Percentiles rank a stretch among this genome's conserved stretches.
Conservation (phyloP, 495 filamentous ascomycete genomes). For the Lophiotrema nucula region DNA sequence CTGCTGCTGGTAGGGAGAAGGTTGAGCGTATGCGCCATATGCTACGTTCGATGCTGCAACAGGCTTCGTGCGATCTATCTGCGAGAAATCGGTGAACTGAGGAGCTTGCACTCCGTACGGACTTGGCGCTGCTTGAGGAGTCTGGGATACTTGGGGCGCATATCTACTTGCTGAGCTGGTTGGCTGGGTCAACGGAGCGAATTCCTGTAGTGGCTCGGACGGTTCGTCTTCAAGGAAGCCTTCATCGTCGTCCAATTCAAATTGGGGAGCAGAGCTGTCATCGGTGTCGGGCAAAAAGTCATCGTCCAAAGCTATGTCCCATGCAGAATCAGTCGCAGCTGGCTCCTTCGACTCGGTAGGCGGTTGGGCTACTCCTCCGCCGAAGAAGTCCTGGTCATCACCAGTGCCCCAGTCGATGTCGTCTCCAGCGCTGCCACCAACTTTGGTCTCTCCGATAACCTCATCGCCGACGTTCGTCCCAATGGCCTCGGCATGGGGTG, state of each 20-base stretch:
- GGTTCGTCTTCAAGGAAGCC: constrained; percentile 63
- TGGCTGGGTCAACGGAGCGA: neutral
- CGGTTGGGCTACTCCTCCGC: neutral
- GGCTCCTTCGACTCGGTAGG: neutral
- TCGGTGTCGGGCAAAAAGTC: constrained; percentile 71
- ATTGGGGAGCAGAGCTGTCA: constrained; percentile 49
- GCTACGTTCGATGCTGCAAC: constrained; percentile 2
- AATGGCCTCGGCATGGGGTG: constrained; percentile 13
- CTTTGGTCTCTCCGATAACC: constrained; percentile 11
- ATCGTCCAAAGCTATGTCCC: constrained; percentile 81
- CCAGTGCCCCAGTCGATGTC: constrained; percentile 34
- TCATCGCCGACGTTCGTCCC: constrained; percentile 19
- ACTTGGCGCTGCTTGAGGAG: constrained; percentile 11
- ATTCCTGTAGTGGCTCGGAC: constrained; percentile 3
- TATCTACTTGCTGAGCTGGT: constrained; percentile 20
- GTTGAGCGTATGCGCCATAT: constrained; percentile 30
- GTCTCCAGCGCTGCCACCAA: constrained; percentile 22
- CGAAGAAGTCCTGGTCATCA: constrained; percentile 26
- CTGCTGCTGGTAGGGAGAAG: constrained; percentile 42
- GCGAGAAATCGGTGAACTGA: constrained; percentile 36
- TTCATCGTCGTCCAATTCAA: constrained; percentile 71
- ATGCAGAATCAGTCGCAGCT: constrained; percentile 62
- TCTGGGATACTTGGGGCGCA: constrained; percentile 16
- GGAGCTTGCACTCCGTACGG: constrained; percentile 21
- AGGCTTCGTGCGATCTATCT: constrained; percentile 19